Conservation (phyloP, 345 rosid species). For the Gossypium sturtianum region DNA sequence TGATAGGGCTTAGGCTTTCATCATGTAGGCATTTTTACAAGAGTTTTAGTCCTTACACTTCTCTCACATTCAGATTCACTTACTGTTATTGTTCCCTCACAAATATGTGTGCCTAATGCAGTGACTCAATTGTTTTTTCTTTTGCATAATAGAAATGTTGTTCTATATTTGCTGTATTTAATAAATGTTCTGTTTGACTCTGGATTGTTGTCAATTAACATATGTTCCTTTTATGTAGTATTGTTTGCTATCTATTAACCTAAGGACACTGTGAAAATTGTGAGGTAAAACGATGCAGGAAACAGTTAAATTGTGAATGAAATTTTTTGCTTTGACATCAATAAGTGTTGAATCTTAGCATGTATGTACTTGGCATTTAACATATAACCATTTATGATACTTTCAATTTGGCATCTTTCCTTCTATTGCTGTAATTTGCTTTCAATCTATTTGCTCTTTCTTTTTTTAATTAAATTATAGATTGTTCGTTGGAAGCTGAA, state of each 20-base stretch:
- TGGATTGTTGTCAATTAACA: not conserved
- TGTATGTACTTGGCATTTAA: not conserved
- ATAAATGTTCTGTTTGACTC: not conserved
- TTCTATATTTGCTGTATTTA: not conserved
- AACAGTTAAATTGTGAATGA: not conserved
- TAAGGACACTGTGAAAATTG: not conserved
- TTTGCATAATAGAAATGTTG: not conserved
- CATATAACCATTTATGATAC: not conserved
- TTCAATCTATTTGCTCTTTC: not conserved
- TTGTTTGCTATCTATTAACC: not conserved
- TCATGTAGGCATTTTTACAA: not conserved
- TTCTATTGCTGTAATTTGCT: not conserved
- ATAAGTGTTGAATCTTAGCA: not conserved
- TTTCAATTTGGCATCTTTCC: not conserved
- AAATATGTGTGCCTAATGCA: not conserved
- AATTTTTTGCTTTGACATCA: not conserved
- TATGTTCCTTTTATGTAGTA: not conserved
- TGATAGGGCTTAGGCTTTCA: not conserved
- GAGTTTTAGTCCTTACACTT: not conserved
- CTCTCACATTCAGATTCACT: not conserved
- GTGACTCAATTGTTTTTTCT: not conserved
- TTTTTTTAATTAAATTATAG: not conserved
- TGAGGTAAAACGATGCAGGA: not conserved
- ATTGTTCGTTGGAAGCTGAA: not conserved
- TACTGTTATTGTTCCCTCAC: not conserved